These are phyloP conservation scores for Geotrichum fermentans DNA, from an alignment of 1,139 yeast species.

Conservation along the genomic window DNA sequence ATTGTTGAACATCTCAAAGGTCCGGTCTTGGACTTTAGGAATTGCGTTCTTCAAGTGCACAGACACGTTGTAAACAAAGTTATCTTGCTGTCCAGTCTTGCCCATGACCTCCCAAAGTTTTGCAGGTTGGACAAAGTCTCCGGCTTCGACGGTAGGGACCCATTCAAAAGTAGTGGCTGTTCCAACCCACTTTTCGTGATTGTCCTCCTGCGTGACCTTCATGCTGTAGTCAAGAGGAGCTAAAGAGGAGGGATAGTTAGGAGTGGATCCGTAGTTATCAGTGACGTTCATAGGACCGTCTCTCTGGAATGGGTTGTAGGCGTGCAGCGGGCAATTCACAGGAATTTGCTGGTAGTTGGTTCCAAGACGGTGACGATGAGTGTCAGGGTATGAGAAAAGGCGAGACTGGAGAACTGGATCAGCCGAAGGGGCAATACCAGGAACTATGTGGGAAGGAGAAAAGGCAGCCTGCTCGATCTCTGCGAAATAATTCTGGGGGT, in stretches of 20 bases:
- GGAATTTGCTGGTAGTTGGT: slow-evolving; percentile 68
- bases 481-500: slow-evolving; percentile 74
- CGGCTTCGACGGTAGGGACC: slow-evolving; percentile 53
- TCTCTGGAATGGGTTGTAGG: slow-evolving; percentile 49
- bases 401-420: slow-evolving; percentile 86
- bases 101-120: slow-evolving; percentile 69
- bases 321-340: slow-evolving; percentile 51
- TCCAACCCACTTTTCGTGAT: slow-evolving; percentile 85
- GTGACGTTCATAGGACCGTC: slow-evolving; percentile 84
- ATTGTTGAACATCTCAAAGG: slow-evolving; percentile 68
- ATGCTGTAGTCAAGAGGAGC: slow-evolving; percentile 47
- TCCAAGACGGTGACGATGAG: slow-evolving; percentile 68
- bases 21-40: slow-evolving; percentile 73
- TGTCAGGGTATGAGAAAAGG: slow-evolving; percentile 79
- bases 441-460: slow-evolving; percentile 79
- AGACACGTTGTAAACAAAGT: slow-evolving; percentile 79
- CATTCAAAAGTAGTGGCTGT: slow-evolving; percentile 87
- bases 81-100: slow-evolving; percentile 61
- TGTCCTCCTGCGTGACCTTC: slow-evolving; percentile 43
- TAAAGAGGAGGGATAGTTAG: slow-evolving; percentile 53
- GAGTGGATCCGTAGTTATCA: slow-evolving; percentile 72
- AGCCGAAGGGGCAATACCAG: slow-evolving; percentile 78
- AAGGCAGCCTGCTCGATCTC: slow-evolving; percentile 81
- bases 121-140: slow-evolving; percentile 67
- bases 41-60: slow-evolving; percentile 67